Evolutionary conservation across 2,329 filamentous ascomycete species (phyloP).

Genomic region (Cercospora nicotianae): DNA sequence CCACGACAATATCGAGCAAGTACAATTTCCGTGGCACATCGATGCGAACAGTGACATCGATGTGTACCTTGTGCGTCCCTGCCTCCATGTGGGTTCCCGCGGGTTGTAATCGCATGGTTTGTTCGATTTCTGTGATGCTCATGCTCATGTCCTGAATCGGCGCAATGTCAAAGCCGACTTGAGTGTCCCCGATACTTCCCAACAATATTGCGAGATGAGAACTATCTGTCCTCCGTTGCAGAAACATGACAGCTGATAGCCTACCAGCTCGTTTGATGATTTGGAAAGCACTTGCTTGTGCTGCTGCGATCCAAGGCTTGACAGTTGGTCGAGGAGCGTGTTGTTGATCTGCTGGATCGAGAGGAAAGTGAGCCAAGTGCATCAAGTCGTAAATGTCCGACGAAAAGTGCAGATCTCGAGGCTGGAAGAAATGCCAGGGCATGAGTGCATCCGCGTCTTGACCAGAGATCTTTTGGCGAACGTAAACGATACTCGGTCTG

Average conservation of each 20-base stretch:
- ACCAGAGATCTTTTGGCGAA: conserved; percentile 28
- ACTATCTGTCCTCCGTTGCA: conserved; percentile 12
- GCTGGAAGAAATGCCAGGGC: conserved; percentile 21
- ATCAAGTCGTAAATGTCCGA: conserved; percentile 11
- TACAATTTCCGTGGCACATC: conserved; percentile 6
- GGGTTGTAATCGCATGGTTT: conserved; percentile 1
- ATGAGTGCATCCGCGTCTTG: conserved; percentile 12
- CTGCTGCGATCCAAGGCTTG: conserved; percentile 13
- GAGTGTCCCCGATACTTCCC: conserved; percentile 19
- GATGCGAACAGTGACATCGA: conserved; percentile 3
- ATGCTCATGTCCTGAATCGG: background rate
- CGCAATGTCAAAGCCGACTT: conserved; percentile 19
- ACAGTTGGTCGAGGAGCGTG: conserved; percentile 6
- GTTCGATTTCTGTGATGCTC: conserved; percentile 6
- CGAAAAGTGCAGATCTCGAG: conserved; percentile 5
- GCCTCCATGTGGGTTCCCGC: conserved; percentile 8
- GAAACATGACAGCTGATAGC: conserved; percentile 17
- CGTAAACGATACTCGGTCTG: conserved; percentile 31
- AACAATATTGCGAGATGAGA: conserved; percentile 18
- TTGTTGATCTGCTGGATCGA: conserved; percentile 3
- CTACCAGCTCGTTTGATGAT: conserved; percentile 19
- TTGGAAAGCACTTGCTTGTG: conserved; percentile 13
- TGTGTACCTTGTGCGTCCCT: conserved; percentile 3
- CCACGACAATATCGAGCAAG: background rate
- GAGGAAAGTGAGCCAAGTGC: conserved; percentile 2